A percentile compares a stretch with the other conserved stretches of the same genome.
These are phyloP conservation scores for Calonectria pteridis DNA, from an alignment of 2,329 filamentous ascomycete genomes.

Conservation along the genomic window DNA sequence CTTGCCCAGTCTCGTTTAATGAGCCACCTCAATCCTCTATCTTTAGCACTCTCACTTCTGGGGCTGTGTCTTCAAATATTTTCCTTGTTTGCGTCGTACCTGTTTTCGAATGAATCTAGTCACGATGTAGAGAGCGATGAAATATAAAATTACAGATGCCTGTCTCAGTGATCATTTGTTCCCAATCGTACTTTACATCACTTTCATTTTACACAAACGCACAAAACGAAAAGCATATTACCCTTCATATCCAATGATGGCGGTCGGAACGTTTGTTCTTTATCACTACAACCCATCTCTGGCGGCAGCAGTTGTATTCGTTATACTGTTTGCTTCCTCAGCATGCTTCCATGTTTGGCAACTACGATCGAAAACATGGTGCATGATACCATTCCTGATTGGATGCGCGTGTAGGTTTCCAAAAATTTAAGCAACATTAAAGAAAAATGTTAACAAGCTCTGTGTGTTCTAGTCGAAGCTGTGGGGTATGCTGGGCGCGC, in stretches of 20 bases:
- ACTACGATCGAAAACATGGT: background rate
- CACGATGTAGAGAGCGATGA: too few species aligned
- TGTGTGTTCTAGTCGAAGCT: slow-evolving; percentile 24
- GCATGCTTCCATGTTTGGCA: background rate
- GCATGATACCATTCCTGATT: slow-evolving; percentile 57
- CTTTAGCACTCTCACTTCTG: too few species aligned
- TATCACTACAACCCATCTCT: slow-evolving; percentile 12
- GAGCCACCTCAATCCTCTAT: too few species aligned
- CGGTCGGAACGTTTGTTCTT: background rate
- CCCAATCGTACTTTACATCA: too few species aligned
- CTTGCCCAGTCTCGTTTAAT: too few species aligned
- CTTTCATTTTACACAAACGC: too few species aligned
- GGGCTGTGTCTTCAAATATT: too few species aligned
- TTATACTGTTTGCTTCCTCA: background rate
- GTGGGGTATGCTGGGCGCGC: slow-evolving; percentile 59
- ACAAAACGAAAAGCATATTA: too few species aligned
- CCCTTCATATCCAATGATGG: background rate
- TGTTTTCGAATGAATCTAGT: too few species aligned
- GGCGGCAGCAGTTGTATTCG: background rate
- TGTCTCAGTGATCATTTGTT: too few species aligned
- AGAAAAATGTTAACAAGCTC: background rate
- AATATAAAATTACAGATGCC: too few species aligned
- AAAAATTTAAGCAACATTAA: background rate
- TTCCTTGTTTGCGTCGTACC: too few species aligned
- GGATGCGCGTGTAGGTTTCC: slow-evolving; percentile 58